A percentile compares a stretch with the other conserved stretches of the same genome.
These are phyloP conservation scores for Trypanosoma lewisi DNA, from an alignment of 208 protist genomes.

Conservation along the genomic window DNA sequence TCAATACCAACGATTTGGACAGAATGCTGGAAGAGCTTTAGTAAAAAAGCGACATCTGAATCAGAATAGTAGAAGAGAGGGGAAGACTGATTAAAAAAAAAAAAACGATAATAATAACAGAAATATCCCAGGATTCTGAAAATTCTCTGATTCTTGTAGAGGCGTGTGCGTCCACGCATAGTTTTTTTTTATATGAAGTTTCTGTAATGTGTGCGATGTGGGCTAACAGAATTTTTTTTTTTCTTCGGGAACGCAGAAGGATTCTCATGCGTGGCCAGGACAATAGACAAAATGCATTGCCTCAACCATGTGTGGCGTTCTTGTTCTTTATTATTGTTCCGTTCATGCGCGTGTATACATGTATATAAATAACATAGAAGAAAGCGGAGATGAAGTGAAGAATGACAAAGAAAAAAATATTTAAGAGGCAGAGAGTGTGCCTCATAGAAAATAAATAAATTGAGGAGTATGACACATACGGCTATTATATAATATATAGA, in stretches of 20 bases:
- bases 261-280: too few species aligned
- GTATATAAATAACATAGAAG: neutral
- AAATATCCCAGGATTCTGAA: too few species aligned
- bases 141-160: too few species aligned
- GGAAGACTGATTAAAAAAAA: conserved; percentile 1
- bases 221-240: too few species aligned
- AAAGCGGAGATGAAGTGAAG: neutral
- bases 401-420: neutral
- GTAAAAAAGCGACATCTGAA: neutral
- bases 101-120: neutral
- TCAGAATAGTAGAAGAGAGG: neutral
- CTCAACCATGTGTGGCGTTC: too few species aligned
- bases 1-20: conserved; percentile 9
- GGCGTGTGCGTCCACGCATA: too few species aligned
- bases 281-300: too few species aligned
- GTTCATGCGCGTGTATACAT: neutral
- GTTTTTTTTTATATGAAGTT: neutral
- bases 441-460: too few species aligned
- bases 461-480: too few species aligned
- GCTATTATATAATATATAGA: too few species aligned
- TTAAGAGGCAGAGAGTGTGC: neutral
- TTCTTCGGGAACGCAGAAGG: too few species aligned
- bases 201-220: too few species aligned
- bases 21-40: conserved; percentile 26
- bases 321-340: neutral